These are phyloP conservation scores for Pilaira anomala DNA, from an alignment of 192 early-diverging fungal species.

Conservation along the genomic window DNA sequence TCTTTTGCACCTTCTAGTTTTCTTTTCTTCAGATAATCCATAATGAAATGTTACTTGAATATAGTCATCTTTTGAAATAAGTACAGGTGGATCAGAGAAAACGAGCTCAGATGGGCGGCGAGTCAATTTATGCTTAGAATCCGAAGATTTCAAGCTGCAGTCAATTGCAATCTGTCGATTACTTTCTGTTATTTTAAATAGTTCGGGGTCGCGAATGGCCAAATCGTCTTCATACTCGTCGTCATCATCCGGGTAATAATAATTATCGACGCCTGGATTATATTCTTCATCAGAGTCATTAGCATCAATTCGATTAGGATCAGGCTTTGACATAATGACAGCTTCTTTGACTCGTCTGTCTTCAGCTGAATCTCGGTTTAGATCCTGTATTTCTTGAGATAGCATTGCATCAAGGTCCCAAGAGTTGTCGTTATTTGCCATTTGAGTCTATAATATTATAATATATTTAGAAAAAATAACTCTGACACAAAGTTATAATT, in stretches of 20 bases:
- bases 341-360: constrained; percentile 30
- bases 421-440: neutral
- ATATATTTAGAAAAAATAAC: neutral
- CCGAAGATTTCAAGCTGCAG: neutral
- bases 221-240: constrained; percentile 28
- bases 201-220: constrained; percentile 28
- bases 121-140: constrained; percentile 6
- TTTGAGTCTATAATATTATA: neutral
- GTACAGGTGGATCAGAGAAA: constrained; percentile 17
- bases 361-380: constrained; percentile 31
- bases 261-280: neutral
- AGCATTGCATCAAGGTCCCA: constrained; percentile 22
- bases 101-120: constrained; percentile 11
- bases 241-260: constrained; percentile 17
- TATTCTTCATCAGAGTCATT: constrained; percentile 20
- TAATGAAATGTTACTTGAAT: constrained; percentile 21
- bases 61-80: constrained; percentile 9
- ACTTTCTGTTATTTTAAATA: constrained; percentile 33
- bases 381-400: constrained; percentile 28
- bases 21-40: constrained; percentile 9
- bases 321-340: constrained; percentile 30
- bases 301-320: constrained; percentile 27
- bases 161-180: constrained; percentile 33
- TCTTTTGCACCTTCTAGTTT: constrained; percentile 7
- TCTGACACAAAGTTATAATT: neutral